Percentiles rank a stretch among this genome's conserved stretches.
phyloP scores from a whole-genome alignment of 2,329 filamentous ascomycete species.

The Tolypocladium amazonense region DNA sequence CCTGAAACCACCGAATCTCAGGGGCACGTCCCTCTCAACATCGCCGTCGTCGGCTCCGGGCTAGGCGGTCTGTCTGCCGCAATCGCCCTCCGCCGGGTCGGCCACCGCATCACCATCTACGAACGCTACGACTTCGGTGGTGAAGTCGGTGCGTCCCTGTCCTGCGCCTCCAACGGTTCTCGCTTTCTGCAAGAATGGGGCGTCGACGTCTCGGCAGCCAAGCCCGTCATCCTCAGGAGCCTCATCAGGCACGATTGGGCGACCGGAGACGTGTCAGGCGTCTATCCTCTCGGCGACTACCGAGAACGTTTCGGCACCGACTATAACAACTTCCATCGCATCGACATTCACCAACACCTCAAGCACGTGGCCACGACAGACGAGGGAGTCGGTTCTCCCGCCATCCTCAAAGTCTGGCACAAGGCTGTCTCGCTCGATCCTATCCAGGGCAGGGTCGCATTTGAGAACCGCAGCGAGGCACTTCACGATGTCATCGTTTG shows the following conservation, averaged over 20 bases:
- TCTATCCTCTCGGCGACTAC: slow-evolving; percentile 50
- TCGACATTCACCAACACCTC: slow-evolving; percentile 52
- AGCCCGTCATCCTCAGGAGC: slow-evolving; percentile 47
- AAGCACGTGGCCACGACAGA: slow-evolving; percentile 41
- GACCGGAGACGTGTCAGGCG: slow-evolving; percentile 47
- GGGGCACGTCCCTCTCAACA: slow-evolving; percentile 13
- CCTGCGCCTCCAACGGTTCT: slow-evolving; percentile 53
- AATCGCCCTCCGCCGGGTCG: slow-evolving; percentile 27
- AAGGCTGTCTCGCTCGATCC: slow-evolving; percentile 38
- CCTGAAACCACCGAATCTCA: not conserved
- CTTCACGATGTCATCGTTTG: slow-evolving; percentile 47
- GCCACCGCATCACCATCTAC: slow-evolving; percentile 43
- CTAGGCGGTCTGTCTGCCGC: slow-evolving; percentile 27
- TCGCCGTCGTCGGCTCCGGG: slow-evolving; percentile 27
- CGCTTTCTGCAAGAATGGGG: slow-evolving; percentile 53
- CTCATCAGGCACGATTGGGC: slow-evolving; percentile 55
- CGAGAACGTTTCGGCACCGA: slow-evolving; percentile 48
- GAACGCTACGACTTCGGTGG: slow-evolving; percentile 51
- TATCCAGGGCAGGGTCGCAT: slow-evolving; percentile 33
- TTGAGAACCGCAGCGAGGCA: slow-evolving; percentile 34
- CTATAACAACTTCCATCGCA: slow-evolving; percentile 55
- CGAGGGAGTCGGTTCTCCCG: slow-evolving; percentile 40
- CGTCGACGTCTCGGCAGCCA: slow-evolving; percentile 46
- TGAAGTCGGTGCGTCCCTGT: slow-evolving; percentile 54
- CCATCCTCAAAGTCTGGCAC: slow-evolving; percentile 41